Evolutionary conservation across 495 filamentous ascomycete genomes (phyloP).

Genomic region (Penicillium cosmopolitanum): DNA sequence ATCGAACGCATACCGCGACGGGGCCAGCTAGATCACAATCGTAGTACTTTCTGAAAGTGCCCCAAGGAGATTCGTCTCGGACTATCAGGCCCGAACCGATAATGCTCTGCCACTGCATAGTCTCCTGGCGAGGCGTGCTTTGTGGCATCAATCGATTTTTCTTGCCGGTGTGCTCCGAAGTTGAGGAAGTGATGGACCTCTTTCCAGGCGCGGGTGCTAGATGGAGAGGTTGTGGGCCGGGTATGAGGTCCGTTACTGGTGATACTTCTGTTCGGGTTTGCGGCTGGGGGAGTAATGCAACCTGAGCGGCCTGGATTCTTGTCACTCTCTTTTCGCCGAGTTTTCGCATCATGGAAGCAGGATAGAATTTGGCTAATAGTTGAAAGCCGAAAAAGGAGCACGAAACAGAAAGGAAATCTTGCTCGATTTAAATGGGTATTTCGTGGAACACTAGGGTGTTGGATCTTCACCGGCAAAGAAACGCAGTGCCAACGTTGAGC

Average conservation of each 20-base stretch:
- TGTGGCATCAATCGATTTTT: constrained; percentile 6
- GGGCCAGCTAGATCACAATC: too few relatives aligned
- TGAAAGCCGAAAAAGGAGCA: neutral
- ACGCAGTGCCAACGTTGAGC: neutral
- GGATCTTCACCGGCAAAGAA: neutral
- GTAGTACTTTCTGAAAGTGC: too few relatives aligned
- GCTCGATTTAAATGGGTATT: constrained; percentile 3
- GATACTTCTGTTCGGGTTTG: too few relatives aligned
- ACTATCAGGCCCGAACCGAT: too few relatives aligned
- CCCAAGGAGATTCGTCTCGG: too few relatives aligned
- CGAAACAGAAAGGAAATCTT: neutral
- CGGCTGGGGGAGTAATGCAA: too few relatives aligned
- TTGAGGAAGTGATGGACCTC: neutral
- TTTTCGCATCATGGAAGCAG: neutral
- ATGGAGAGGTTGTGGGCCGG: too few relatives aligned
- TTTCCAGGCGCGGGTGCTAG: neutral
- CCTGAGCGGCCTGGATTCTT: too few relatives aligned
- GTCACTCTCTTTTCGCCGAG: neutral
- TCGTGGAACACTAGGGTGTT: neutral
- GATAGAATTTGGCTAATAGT: neutral
- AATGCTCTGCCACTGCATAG: constrained; percentile 4
- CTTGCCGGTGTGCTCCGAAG: constrained; percentile 12
- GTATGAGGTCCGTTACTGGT: too few relatives aligned
- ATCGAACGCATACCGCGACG: too few relatives aligned
- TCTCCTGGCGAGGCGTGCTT: constrained; percentile 11